Evolutionary conservation across 108 stramenopile genomes (phyloP), one percentile per base, ranked within the genome.

Genomic region (Bacterosira constricta): DNA sequence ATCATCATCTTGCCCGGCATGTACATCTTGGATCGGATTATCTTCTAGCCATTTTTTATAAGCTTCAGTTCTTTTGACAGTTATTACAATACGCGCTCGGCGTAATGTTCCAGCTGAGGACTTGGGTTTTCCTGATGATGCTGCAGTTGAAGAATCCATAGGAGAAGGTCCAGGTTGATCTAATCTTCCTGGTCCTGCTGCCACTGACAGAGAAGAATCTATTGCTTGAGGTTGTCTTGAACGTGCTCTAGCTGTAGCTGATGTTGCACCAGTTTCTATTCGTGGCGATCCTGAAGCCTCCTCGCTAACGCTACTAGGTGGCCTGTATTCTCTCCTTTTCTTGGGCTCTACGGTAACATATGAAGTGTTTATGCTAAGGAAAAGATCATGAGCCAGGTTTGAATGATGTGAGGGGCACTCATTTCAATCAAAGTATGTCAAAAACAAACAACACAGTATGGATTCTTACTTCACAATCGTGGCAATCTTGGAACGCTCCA

Each of bases 31-130:
- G 8, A 83, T 44, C 21, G 91, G 87, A 68, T 93, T 90, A 34
- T 93, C 89, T 41, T 87, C 80, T 7, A 93, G 64, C 91, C 91
- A 93, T 59, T 82, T 77, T 66, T 87, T 81, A 69, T 93, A 93
- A 45, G 77, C 86, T 23, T 83, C 79, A 13, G 91, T 89, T 67
- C 91, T 66, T 66, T 69, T 63, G 4, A 93, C 86, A 26, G 91
- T 93, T 25, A 93, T 87, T 8, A 90, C 77, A 36, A 93, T 93
- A 34, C 91, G 84, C 15, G 91, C 87, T 76, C 91, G 73, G 27
- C 90, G 81, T 13, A 92, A 66, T 50, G 87, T 84, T 49, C 83
- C 73, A 37, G 75, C 74, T 13, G 63, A 21, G 54, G 36, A 32
- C 47, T 72, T 78, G 35, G 54, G 10, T 32, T 66, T 32, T 29